Percentiles rank a stretch among this genome's conserved stretches.
Conservation (phyloP, 2,329 filamentous ascomycete genomes). For the Trichoderma gracile region DNA sequence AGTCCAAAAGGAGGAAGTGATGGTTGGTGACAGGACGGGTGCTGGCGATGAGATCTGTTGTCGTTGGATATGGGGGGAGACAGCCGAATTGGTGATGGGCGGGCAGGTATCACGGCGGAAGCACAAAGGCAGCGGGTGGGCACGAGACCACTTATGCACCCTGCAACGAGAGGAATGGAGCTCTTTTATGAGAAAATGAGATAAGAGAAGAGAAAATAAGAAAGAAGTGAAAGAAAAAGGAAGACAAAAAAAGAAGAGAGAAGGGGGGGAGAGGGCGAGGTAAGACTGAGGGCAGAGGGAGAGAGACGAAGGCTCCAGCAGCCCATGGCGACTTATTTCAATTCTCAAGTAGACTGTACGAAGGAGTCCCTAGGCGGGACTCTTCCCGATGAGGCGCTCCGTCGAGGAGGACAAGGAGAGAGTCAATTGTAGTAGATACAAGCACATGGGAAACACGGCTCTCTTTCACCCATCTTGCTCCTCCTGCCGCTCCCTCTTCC, state of each 20-base stretch:
- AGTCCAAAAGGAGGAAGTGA: neutral
- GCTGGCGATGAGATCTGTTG: neutral
- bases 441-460: neutral
- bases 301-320: neutral
- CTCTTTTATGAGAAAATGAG: neutral
- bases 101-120: conserved; percentile 12
- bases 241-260: neutral
- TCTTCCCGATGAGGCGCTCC: conserved; percentile 1
- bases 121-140: neutral
- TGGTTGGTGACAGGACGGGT: neutral
- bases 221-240: neutral
- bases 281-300: too few species aligned
- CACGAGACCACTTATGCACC: conserved; percentile 23
- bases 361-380: neutral
- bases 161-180: neutral
- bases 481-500: too few species aligned
- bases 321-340: conserved; percentile 1
- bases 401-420: neutral
- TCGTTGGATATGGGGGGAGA: neutral
- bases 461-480: neutral
- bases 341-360: neutral
- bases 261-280: neutral
- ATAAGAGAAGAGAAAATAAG: neutral
- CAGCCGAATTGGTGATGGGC: neutral
- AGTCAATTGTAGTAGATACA: neutral